These are phyloP conservation scores for Zopfochytrium polystomum DNA, from an alignment of 371 early-diverging fungal species.

Conservation along the genomic window DNA sequence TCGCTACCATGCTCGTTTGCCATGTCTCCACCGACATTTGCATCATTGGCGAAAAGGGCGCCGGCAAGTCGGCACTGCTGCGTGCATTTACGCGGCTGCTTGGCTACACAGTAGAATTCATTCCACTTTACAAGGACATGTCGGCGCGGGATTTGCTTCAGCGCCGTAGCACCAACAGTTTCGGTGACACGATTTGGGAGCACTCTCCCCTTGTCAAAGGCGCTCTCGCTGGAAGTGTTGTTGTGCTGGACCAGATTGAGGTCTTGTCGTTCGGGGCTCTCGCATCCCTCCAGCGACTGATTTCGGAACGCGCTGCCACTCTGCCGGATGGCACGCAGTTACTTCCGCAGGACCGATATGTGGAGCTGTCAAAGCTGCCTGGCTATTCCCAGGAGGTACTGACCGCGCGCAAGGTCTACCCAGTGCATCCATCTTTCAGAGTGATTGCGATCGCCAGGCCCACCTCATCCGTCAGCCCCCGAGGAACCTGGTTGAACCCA, in stretches of 20 bases:
- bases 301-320: conserved; percentile 68
- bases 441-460: conserved; percentile 69
- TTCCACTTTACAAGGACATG: conserved; percentile 80
- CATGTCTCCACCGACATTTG: conserved; percentile 72
- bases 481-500: conserved; percentile 62
- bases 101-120: conserved; percentile 68
- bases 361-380: conserved; percentile 51
- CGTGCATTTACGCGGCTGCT: conserved; percentile 67
- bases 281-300: conserved; percentile 65
- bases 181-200: conserved; percentile 67
- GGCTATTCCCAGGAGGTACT: conserved; percentile 50
- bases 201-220: conserved; percentile 72
- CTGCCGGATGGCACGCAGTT: conserved; percentile 72
- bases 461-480: not conserved
- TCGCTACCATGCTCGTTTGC: conserved; percentile 63
- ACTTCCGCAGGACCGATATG: conserved; percentile 56
- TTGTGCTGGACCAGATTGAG: conserved; percentile 74
- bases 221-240: conserved; percentile 68
- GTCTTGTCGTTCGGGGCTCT: conserved; percentile 70
- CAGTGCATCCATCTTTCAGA: conserved; percentile 74
- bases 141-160: conserved; percentile 82
- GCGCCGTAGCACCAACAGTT: conserved; percentile 65
- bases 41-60: conserved; percentile 73
- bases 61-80: conserved; percentile 72
- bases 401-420: conserved; percentile 39